These are phyloP conservation scores for Nannochloropsis salina DNA, from an alignment of 108 stramenopile genomes.

Conservation along the genomic window DNA sequence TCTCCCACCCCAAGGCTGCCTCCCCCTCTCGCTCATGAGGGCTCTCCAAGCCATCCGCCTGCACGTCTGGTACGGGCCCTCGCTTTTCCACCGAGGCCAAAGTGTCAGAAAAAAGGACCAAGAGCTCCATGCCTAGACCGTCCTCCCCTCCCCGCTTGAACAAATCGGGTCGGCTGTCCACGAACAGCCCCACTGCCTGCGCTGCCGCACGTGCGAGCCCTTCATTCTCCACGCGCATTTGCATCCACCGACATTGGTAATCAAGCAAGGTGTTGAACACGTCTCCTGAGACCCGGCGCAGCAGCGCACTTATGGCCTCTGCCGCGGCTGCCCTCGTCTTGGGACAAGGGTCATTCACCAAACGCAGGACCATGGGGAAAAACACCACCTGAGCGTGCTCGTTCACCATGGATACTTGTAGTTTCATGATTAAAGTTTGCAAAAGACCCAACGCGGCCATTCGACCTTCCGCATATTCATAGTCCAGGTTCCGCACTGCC, in stretches of 20 bases:
- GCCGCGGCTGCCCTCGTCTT: slow-evolving; percentile 38
- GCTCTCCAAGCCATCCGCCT: background rate
- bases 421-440: slow-evolving; percentile 32
- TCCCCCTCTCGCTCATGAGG: background rate
- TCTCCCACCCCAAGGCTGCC: slow-evolving; percentile 2
- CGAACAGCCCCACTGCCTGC: slow-evolving; percentile 38
- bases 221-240: background rate
- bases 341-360: slow-evolving; percentile 39
- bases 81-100: slow-evolving; percentile 15
- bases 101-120: background rate
- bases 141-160: slow-evolving; percentile 25
- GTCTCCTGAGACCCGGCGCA: slow-evolving; percentile 28
- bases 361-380: slow-evolving; percentile 37
- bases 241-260: slow-evolving; percentile 39
- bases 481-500: slow-evolving; percentile 31
- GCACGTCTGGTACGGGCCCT: background rate
- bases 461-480: slow-evolving; percentile 48
- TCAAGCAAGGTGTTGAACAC: slow-evolving; percentile 35
- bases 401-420: slow-evolving; percentile 43
- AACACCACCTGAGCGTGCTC: slow-evolving; percentile 41
- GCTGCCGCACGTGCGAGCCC: slow-evolving; percentile 37
- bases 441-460: slow-evolving; percentile 38
- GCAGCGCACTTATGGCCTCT: slow-evolving; percentile 25
- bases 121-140: background rate
- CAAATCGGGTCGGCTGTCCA: slow-evolving; percentile 45